Conservation (phyloP, 257 asterid species). For the Solanum paucissectum region DNA sequence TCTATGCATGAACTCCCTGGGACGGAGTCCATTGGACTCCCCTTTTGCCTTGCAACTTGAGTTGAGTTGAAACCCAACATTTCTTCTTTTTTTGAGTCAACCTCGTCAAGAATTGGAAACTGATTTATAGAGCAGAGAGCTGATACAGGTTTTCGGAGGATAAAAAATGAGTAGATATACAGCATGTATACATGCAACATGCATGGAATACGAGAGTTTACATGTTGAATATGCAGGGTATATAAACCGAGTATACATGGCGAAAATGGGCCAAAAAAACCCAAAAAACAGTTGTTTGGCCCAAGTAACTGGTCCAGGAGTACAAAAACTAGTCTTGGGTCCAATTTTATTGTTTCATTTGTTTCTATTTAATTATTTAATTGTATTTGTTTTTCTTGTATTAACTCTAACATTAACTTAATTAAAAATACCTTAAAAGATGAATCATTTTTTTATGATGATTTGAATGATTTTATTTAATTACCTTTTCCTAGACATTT, state of each 20-base stretch:
- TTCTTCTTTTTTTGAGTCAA: too few relatives aligned
- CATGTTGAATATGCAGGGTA: background rate
- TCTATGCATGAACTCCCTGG: background rate
- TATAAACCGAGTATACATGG: background rate
- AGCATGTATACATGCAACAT: background rate
- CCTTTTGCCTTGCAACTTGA: too few relatives aligned
- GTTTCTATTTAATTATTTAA: background rate
- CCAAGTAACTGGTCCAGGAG: background rate
- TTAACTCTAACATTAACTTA: background rate
- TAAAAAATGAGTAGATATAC: background rate
- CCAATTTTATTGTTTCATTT: background rate
- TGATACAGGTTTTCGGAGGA: background rate
- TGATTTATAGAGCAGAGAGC: background rate
- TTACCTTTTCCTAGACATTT: background rate
- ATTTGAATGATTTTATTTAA: background rate
- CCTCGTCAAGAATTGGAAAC: too few relatives aligned
- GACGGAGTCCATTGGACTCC: too few relatives aligned
- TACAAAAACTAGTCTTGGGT: background rate
- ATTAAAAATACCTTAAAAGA: background rate
- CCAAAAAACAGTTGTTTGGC: background rate
- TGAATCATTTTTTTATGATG: background rate
- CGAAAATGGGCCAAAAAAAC: background rate
- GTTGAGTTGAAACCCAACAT: too few relatives aligned
- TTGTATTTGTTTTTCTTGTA: too few relatives aligned
- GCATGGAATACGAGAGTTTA: background rate